Evolutionary conservation across 139 green algal genomes (phyloP), one percentile per base, ranked within the genome.

Genomic region (Haematococcus lacustris): DNA sequence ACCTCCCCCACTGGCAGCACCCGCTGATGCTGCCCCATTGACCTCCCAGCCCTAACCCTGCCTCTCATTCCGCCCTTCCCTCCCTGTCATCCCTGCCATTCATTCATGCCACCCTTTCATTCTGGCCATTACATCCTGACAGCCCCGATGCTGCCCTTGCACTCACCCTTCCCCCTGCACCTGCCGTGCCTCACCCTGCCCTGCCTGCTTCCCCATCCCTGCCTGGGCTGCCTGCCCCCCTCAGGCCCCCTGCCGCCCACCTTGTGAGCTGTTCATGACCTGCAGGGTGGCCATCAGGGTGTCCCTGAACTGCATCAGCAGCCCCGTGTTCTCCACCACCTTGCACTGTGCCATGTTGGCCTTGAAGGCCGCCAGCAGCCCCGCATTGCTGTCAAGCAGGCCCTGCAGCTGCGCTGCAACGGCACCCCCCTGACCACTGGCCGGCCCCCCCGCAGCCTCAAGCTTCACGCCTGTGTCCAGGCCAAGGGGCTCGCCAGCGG

Each of bases 271-370:
- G 33, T 77, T 81, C 83, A 97, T 93, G 38, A 87, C 83, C n/a
- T 86, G 75, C 28, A 93, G 71, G 35, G 91, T 88, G 39, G 71
- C 71, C 66, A 93, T 70, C 38, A 97, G 86, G 86, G 94, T 97
- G 76, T 97, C 92, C 23, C 85, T 78, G 70, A 94, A 89, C 23
- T 77, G 71, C 61, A 90, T 72, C 57, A 97, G 78, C 70, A 97
- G 83, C 71, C 92, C 83, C 0, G 83, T 92, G 83, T 96, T 97
- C 74, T 96, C 91, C 33, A 83, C 74, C 51, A 96, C 80, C 63
- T 85, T 85, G 70, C 74, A 88, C 7, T 77, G 40, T 34, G 74
- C 65, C 83, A 87, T 89, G 69, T 86, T 92, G 33, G 72, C 38
- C 40, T 83, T 86, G 68, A 88, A 90, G 43, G 86, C 71, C 25